Evolutionary conservation across 1,284 basidiomycete species (phyloP), one percentile per base, ranked within the genome.

Genomic region (Trichosporon inkin): DNA sequence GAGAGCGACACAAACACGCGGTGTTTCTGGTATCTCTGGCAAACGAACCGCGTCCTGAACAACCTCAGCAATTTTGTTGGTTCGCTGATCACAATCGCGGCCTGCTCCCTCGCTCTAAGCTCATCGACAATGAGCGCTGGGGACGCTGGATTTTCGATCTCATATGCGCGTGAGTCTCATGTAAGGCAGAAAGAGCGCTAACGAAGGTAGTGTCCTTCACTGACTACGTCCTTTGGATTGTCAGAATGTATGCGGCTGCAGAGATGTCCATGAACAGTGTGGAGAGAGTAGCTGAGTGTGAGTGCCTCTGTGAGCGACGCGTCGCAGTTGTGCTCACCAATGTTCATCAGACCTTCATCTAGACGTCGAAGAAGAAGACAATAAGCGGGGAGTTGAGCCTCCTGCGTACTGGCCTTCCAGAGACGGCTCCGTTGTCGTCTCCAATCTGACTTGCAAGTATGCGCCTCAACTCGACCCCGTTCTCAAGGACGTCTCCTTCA

Each of bases 271-370:
- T 73, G 72, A 73, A 74, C 66, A 71, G 67, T 32, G 78, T 82
- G 11, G 82, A 83, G 68, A 75, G 82, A 8, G 75, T 83, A 2
- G 70, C 73, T 22, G 82, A 83, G 61, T 83, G 74, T 79, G 55
- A 64, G 76, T 67, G 16, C 19, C 7, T 3, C 28, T 32, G 5
- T 8, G 28, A 2, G 8, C 22, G 6, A n/a, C 7, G 17, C 14
- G 8, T 8, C 10, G 6, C 17, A 35, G 7, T n/a, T 1, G 13
- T n/a, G 58, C 64, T 67, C 39, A 60, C 52, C 17, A 13, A 3
- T 32, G 13, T 47, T n/a, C n/a, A 8, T 8, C 56, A 75, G 73
- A 80, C 63, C 72, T 80, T 17, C 68, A 75, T 0, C 71, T 81
- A 6, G 79, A 80, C 20, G 71, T 74, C 3, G 81, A 83, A 61